A percentile compares a stretch with the other conserved stretches of the same genome.
Conservation (phyloP, 176 grass and related monocot species). For the Phragmites australis region DNA sequence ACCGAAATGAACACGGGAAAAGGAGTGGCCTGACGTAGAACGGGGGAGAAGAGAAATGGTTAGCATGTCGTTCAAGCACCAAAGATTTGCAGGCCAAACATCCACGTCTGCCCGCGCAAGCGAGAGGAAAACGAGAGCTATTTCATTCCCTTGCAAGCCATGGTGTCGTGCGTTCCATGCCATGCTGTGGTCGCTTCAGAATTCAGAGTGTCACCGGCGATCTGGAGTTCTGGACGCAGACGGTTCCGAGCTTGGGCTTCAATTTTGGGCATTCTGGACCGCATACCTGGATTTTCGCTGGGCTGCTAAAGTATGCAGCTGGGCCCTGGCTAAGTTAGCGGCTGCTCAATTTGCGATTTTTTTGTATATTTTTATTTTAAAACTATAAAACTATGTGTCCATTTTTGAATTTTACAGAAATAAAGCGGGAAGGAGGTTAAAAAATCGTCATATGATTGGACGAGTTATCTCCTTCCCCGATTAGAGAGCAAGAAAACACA, state of each 20-base stretch:
- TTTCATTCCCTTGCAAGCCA: slow-evolving; percentile 33
- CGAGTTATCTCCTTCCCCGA: no score
- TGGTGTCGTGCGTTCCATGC: background rate
- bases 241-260: background rate
- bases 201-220: background rate
- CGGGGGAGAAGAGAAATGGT: slow-evolving; percentile 22
- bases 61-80: slow-evolving; percentile 10
- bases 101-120: slow-evolving; percentile 40
- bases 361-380: no score
- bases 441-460: no score
- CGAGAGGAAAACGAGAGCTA: background rate
- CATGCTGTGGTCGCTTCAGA: background rate
- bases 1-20: slow-evolving; percentile 34
- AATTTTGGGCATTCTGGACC: background rate
- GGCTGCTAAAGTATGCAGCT: background rate
- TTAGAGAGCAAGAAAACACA: no score
- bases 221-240: background rate
- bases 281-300: background rate
- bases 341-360: no score
- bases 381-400: no score
- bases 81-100: slow-evolving; percentile 36
- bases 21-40: slow-evolving; percentile 43
- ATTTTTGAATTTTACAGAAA: no score
- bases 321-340: background rate
- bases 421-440: no score